Conservation (phyloP, 495 filamentous ascomycete genomes). For the Parathielavia appendiculata region DNA sequence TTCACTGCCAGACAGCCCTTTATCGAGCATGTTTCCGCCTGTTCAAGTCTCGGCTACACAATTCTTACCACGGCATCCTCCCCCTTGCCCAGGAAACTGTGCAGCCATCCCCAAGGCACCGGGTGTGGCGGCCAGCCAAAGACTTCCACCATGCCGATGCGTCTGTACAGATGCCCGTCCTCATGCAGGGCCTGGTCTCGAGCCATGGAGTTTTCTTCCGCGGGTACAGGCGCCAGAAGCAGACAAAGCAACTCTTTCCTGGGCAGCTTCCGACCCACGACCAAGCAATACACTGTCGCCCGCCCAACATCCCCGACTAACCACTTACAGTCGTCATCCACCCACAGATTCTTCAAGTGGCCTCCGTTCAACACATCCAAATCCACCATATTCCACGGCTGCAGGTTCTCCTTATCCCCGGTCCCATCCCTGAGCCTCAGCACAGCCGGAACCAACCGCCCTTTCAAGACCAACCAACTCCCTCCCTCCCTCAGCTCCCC, state of each 20-base stretch:
- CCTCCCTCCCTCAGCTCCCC: conserved; percentile 14
- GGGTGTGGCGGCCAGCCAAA: conserved; percentile 11
- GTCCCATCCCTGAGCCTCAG: not conserved
- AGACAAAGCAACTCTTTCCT: conserved; percentile 10
- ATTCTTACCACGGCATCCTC: conserved; percentile 7
- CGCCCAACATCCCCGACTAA: not conserved
- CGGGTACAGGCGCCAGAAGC: conserved; percentile 1
- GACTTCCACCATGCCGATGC: conserved; percentile 13
- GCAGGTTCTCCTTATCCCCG: not conserved
- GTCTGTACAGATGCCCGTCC: conserved; percentile 4
- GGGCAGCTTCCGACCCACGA: conserved; percentile 6
- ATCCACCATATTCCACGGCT: conserved; percentile 10
- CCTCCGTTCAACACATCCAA: conserved; percentile 7
- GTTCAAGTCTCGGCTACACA: no score
- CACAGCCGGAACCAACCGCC: conserved; percentile 8
- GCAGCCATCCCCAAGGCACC: conserved; percentile 2
- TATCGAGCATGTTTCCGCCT: no score
- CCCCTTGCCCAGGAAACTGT: conserved; percentile 7
- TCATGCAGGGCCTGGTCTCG: not conserved
- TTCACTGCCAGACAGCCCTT: no score
- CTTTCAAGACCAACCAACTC: conserved; percentile 6
- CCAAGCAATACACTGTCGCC: conserved; percentile 5
- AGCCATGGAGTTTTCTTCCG: not conserved
- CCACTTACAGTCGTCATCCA: conserved; percentile 12
- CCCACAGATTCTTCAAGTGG: conserved; percentile 17